Base-by-base conservation (phyloP, 305 asterid genomes). In the Fraxinus albicans region DNA sequence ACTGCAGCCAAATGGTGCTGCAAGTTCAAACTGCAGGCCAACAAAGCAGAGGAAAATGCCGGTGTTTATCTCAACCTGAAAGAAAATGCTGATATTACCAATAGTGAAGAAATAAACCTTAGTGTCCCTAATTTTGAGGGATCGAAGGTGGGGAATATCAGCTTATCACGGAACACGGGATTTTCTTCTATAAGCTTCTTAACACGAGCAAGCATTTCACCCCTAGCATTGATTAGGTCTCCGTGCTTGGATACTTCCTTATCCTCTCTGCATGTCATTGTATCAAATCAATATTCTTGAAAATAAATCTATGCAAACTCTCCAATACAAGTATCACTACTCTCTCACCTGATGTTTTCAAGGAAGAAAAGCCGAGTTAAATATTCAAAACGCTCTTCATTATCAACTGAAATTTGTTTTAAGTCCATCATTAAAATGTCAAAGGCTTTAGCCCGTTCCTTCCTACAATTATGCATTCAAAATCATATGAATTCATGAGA, bases 151-250 rank as follows among this genome's bases (percentile, higher is more conserved):
- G 97, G 97, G 73, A 92, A 88, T 81, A 88, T 90, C 83, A 91
- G 94, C 86, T 92, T 92, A 65, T 91, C 94, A 2, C 91, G 90
- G 81, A 92, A 91, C 38, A 82, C 89, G 10, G 94, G 97, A 77
- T 92, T 91, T 6, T 88, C 90, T 85, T 89, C 93, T 6, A 92
- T 87, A 80, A 92, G 72, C 80, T 87, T 92, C 88, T 90, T 92
- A 70, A 92, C 84, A 81, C 88, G 91, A 86, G 83, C 84, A 81
- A 91, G 88, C 92, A 92, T 84, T 70, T 85, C 77, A 21, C 92
- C 86, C 77, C 97, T 90, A 35, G 94, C 89, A 36, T 44, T 44
- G 93, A 81, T 83, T 91, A 90, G 78, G 87, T 91, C 95, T 29
- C 89, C 88, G 76, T 91, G 87, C 86, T 85, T 87, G 4, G 95